A percentile compares a stretch with the other conserved stretches of the same genome.
Evolutionary conservation across 2,329 filamentous ascomycete species (phyloP).

Genomic region (Exophiala sp.): DNA sequence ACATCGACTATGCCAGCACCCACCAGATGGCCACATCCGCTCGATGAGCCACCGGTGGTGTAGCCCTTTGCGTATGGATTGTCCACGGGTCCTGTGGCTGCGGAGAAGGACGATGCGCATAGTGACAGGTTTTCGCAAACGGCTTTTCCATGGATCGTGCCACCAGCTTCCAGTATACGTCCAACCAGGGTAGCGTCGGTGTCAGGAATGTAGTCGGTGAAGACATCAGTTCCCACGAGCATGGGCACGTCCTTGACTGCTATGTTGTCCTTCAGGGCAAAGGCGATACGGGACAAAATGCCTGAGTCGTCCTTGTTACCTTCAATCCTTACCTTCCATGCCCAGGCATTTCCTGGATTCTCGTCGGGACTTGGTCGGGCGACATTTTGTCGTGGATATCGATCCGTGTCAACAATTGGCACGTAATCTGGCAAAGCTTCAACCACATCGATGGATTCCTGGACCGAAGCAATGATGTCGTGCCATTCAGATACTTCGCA

Average conservation of each 20-base stretch:
- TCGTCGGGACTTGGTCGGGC: slow-evolving; percentile 36
- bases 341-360: slow-evolving; percentile 43
- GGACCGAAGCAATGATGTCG: slow-evolving; percentile 1
- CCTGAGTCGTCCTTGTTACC: slow-evolving; percentile 31
- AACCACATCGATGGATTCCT: slow-evolving; percentile 2
- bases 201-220: slow-evolving; percentile 38
- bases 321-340: slow-evolving; percentile 39
- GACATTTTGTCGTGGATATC: slow-evolving; percentile 46
- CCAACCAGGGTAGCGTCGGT: slow-evolving; percentile 47
- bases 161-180: slow-evolving; percentile 43
- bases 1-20: slow-evolving; percentile 33
- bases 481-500: slow-evolving; percentile 1
- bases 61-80: slow-evolving; percentile 44
- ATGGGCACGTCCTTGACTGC: slow-evolving; percentile 44
- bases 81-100: slow-evolving; percentile 46
- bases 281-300: slow-evolving; percentile 40
- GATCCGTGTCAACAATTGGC: slow-evolving; percentile 38
- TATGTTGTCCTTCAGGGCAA: slow-evolving; percentile 50
- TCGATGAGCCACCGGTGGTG: slow-evolving; percentile 47
- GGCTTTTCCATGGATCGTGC: slow-evolving; percentile 42
- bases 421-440: slow-evolving; percentile 41
- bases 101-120: slow-evolving; percentile 42
- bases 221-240: slow-evolving; percentile 43
- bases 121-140: slow-evolving; percentile 49
- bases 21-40: slow-evolving; percentile 44